These are phyloP conservation scores for Glycine latifolia DNA, from an alignment of 306 rosid genomes.

Conservation along the genomic window DNA sequence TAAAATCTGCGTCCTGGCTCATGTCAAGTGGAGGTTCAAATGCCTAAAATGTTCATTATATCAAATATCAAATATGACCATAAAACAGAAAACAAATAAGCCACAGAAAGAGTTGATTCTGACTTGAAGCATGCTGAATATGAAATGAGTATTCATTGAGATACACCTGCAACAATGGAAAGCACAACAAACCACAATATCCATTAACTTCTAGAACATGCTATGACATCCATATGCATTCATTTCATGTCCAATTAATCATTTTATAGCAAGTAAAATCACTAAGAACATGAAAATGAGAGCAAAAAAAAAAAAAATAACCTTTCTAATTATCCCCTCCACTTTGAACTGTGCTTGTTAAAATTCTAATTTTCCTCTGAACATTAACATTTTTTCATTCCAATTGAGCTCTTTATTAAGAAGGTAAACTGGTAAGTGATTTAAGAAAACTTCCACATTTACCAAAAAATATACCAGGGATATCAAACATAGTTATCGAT, in stretches of 20 bases:
- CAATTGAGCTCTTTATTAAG: conserved; percentile 1
- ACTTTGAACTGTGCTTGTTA: background rate
- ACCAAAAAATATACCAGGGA: background rate
- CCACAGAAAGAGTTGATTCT: conserved; percentile 41
- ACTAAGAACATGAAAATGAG: background rate
- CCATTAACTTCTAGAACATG: background rate
- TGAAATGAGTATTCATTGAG: conserved; percentile 79
- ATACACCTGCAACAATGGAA: conserved; percentile 78
- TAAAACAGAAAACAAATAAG: conserved; percentile 22
- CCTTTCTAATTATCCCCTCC: background rate
- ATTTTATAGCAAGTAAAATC: conserved; percentile 1
- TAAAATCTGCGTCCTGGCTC: conserved; percentile 67
- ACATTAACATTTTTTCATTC: background rate
- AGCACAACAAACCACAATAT: conserved; percentile 43
- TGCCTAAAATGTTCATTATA: conserved; percentile 58
- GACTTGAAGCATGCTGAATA: conserved; percentile 94
- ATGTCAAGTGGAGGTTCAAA: conserved; percentile 97
- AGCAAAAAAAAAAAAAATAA: background rate
- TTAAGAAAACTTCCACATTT: conserved; percentile 8
- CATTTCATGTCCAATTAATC: background rate
- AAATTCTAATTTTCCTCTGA: background rate
- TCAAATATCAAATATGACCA: conserved; percentile 26
- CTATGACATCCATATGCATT: background rate
- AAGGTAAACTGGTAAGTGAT: background rate
- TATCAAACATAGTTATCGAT: no score